These are phyloP conservation scores for Lactifluus volemus DNA, from an alignment of 768 basidiomycete species.

Conservation along the genomic window DNA sequence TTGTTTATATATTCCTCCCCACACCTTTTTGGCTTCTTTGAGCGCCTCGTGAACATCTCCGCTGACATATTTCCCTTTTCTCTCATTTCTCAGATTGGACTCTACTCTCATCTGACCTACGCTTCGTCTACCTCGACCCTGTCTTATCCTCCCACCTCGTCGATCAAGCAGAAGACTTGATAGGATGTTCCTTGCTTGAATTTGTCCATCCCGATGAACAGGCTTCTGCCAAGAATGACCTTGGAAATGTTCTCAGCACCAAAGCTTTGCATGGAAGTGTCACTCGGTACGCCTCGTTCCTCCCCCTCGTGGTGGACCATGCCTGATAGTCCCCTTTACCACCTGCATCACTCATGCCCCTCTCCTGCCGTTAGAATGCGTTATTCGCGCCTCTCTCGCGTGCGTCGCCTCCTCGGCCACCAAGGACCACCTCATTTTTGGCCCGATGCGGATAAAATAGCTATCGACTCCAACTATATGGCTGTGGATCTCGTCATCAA, in stretches of 20 bases:
- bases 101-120: slow-evolving; percentile 63
- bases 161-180: slow-evolving; percentile 56
- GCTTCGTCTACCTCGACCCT: slow-evolving; percentile 80
- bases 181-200: slow-evolving; percentile 60
- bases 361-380: slow-evolving; percentile 47
- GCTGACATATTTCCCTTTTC: slow-evolving; percentile 21
- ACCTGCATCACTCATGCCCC: slow-evolving; percentile 14
- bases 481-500: slow-evolving; percentile 86
- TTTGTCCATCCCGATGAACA: slow-evolving; percentile 86
- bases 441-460: slow-evolving; percentile 59
- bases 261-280: slow-evolving; percentile 77
- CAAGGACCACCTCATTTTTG: slow-evolving; percentile 45
- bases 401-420: slow-evolving; percentile 67
- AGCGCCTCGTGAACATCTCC: slow-evolving; percentile 20
- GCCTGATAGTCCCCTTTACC: slow-evolving; percentile 14
- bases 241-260: slow-evolving; percentile 63
- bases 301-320: slow-evolving; percentile 12
- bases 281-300: slow-evolving; percentile 45
- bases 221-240: slow-evolving; percentile 61
- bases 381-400: slow-evolving; percentile 65
- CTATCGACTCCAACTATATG: slow-evolving; percentile 69
- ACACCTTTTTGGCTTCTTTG: slow-evolving; percentile 26
- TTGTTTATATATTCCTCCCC: slow-evolving; percentile 31
- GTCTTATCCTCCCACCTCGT: slow-evolving; percentile 65
- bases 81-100: slow-evolving; percentile 57